A percentile compares a stretch with the other conserved stretches of the same genome.
Conservation (phyloP, 352 stramenopile genomes). For the Aphanomyces invadans region DNA sequence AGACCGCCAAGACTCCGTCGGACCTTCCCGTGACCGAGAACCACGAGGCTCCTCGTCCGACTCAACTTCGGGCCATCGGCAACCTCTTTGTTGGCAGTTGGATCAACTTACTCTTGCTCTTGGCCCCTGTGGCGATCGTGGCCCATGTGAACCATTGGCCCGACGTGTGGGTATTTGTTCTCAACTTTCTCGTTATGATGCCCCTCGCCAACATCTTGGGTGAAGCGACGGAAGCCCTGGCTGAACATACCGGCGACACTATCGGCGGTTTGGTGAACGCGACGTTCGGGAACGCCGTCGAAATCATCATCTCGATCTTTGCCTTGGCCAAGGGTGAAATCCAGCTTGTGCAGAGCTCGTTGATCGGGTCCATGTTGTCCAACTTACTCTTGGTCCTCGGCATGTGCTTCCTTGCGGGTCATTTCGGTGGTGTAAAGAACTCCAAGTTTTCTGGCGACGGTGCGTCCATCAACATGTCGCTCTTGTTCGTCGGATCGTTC, state of each 20-base stretch:
- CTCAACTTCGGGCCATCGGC: slow-evolving; percentile 32
- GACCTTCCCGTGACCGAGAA: slow-evolving; percentile 3
- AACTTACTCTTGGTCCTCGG: slow-evolving; percentile 97
- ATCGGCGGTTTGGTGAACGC: slow-evolving; percentile 97
- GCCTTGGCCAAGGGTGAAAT: slow-evolving; percentile 91
- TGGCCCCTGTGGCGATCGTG: slow-evolving; percentile 49
- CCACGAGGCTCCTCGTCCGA: background rate
- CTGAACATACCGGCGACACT: slow-evolving; percentile 94
- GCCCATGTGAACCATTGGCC: slow-evolving; percentile 45
- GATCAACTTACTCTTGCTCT: slow-evolving; percentile 62
- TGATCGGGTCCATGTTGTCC: slow-evolving; percentile 95
- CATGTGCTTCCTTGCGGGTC: slow-evolving; percentile 91
- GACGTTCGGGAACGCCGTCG: slow-evolving; percentile 96
- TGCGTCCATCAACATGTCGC: slow-evolving; percentile 90
- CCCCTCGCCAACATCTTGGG: slow-evolving; percentile 93
- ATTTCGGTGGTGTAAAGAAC: slow-evolving; percentile 55
- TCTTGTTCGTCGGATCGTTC: slow-evolving; percentile 91
- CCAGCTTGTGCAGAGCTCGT: slow-evolving; percentile 93
- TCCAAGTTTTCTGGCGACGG: slow-evolving; percentile 89
- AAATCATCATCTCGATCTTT: slow-evolving; percentile 94
- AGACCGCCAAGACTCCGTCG: background rate
- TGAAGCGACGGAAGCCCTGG: slow-evolving; percentile 96
- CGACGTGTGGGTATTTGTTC: slow-evolving; percentile 84
- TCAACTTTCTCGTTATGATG: slow-evolving; percentile 97
- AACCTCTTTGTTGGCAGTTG: slow-evolving; percentile 44